Base-by-base conservation (phyloP, 2,329 filamentous ascomycete genomes). In the Hypocreales sp. region DNA sequence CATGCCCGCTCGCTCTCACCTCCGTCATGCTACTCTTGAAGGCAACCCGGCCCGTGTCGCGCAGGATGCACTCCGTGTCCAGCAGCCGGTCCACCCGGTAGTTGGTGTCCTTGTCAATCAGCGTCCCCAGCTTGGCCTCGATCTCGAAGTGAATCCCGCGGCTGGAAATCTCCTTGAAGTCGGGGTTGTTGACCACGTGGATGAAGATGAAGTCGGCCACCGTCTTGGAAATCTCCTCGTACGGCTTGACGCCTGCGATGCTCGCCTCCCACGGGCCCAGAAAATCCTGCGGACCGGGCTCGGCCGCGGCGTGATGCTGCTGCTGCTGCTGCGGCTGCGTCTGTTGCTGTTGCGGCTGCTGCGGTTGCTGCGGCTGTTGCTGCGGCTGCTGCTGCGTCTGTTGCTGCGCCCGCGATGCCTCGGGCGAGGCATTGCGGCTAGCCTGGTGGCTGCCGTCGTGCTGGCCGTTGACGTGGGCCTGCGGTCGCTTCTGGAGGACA, bases 21-120 rank as follows among this genome's bases (percentile, higher is more conserved):
- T 84, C 72, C 5, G 79, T 86, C 87, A 95, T 94, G 35, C 74
- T 81, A 45, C 84, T 94, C 40, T 75, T 72, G 44, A 95, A 98
- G 0, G 64, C 65, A 17, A 79, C 62, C 24, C 69, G 64, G 18
- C 62, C 59, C 15, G 62, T 66, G 18, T 72, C 65, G 25, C 61
- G 60, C 13, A 92, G 51, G 6, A 92, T 58, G 25, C 71, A 78
- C 46, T 90, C 79, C 1, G 80, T 76, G 14, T 64, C 51, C 5
- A 90, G 63, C 5, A 72, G 70, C 8, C 86, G 53, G 8, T 66
- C 57, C 15, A 86, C 57, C n/a, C 82, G 67, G 25, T 74, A 62
- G 31, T 77, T 70, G 6, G 72, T 79, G 34, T 76, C 68, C 44
- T 72, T 73, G 47, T 82, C 75, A 31, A 87, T 69, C 10, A 95